These are phyloP conservation scores for Saccharomycopsis microspora DNA, from an alignment of 805 yeast genomes.

Conservation along the genomic window DNA sequence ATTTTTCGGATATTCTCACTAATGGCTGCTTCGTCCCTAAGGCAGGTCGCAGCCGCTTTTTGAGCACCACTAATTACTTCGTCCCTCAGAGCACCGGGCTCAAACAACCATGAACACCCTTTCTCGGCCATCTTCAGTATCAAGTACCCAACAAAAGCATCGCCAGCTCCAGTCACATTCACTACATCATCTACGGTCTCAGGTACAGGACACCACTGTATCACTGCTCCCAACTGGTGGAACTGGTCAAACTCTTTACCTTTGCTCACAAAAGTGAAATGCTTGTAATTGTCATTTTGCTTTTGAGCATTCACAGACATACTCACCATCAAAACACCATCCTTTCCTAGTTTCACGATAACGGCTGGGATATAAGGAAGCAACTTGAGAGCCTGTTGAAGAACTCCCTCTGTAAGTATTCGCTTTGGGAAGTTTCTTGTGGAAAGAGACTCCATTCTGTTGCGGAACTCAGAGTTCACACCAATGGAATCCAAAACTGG, in stretches of 20 bases:
- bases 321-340: constrained; percentile 20
- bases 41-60: constrained; percentile 23
- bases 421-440: constrained; percentile 9
- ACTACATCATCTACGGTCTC: constrained; percentile 26
- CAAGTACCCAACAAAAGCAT: constrained; percentile 60
- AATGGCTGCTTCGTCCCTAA: constrained; percentile 6
- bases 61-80: constrained; percentile 24
- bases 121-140: constrained; percentile 29
- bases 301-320: constrained; percentile 23
- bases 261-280: neutral
- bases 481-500: constrained; percentile 54
- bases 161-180: constrained; percentile 88
- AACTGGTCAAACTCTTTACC: neutral
- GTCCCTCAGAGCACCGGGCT: constrained; percentile 21
- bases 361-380: constrained; percentile 56
- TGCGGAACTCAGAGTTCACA: constrained; percentile 34
- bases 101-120: constrained; percentile 21
- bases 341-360: constrained; percentile 17
- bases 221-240: constrained; percentile 10
- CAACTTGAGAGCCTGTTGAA: constrained; percentile 62
- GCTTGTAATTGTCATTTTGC: no score
- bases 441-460: constrained; percentile 25
- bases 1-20: constrained; percentile 4
- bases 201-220: constrained; percentile 48
- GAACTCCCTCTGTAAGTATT: constrained; percentile 28